Evolutionary conservation across 2,329 filamentous ascomycete species (phyloP).

Genomic region (Nothomitra cinnamomea): DNA sequence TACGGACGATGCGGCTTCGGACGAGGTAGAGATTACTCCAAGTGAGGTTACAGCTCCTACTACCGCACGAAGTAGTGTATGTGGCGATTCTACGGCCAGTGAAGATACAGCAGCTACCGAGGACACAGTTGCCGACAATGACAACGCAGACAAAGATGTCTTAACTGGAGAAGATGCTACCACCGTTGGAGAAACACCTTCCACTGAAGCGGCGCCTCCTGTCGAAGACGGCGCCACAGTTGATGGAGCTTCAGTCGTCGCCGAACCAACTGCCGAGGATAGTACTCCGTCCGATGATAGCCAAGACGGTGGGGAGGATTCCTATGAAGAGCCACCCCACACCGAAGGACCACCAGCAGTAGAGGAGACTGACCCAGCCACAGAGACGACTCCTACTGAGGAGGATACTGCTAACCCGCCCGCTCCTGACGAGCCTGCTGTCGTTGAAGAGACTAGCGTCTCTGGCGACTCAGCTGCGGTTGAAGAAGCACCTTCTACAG

Average conservation of each 20-base stretch:
- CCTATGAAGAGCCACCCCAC: background rate
- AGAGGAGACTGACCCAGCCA: background rate
- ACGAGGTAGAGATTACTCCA: background rate
- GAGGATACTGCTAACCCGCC: background rate
- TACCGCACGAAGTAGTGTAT: background rate
- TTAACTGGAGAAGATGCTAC: background rate
- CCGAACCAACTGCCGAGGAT: background rate
- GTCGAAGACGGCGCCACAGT: background rate
- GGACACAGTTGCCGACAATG: background rate
- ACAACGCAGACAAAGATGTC: background rate
- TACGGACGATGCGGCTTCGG: background rate
- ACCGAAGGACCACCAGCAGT: background rate
- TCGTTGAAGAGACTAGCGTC: background rate
- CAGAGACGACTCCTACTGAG: background rate
- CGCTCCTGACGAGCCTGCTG: background rate
- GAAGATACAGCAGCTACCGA: slow-evolving; percentile 2
- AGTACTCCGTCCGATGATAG: background rate
- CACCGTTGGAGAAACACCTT: background rate
- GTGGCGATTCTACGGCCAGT: slow-evolving; percentile 2
- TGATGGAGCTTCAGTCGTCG: background rate
- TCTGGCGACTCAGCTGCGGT: background rate
- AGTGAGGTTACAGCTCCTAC: background rate
- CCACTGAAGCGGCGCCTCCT: background rate
- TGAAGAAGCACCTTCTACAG: background rate
- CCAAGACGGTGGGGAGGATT: background rate